Evolutionary conservation across 2,329 filamentous ascomycete genomes (phyloP).

Genomic region (Coniochaeta prunicola): DNA sequence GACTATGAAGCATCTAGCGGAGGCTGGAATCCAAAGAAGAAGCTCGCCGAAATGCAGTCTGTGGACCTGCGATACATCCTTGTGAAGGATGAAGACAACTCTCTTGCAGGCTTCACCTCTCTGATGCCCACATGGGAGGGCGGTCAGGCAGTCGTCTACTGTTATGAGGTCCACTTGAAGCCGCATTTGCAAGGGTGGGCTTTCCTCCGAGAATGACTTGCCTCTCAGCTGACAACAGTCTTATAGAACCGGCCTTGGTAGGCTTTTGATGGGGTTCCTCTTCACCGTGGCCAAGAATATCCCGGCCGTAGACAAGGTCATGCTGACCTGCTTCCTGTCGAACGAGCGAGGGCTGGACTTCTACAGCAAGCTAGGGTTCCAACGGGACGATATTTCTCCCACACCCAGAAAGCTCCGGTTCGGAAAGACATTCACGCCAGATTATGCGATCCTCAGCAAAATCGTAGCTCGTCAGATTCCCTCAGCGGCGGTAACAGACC

Average conservation of each 20-base stretch:
- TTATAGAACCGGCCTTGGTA: constrained; percentile 54
- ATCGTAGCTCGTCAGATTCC: constrained; percentile 6
- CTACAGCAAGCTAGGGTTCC: constrained; percentile 55
- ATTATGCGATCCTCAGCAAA: constrained; percentile 56
- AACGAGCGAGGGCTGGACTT: constrained; percentile 52
- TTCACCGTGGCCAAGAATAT: constrained; percentile 46
- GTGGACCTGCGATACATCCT: constrained; percentile 62
- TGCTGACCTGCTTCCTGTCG: constrained; percentile 65
- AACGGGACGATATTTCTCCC: constrained; percentile 48
- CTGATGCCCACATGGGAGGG: constrained; percentile 67
- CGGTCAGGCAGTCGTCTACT: constrained; percentile 60
- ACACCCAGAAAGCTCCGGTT: constrained; percentile 42
- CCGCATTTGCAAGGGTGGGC: constrained; percentile 45
- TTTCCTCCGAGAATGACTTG: neutral
- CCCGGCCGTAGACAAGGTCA: constrained; percentile 53
- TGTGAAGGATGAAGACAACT: constrained; percentile 30
- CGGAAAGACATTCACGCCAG: constrained; percentile 44
- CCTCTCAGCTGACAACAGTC: neutral
- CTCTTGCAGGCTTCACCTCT: constrained; percentile 51
- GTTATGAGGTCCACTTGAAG: constrained; percentile 70
- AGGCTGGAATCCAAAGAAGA: constrained; percentile 57
- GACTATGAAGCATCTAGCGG: constrained; percentile 56
- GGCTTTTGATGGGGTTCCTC: constrained; percentile 49
- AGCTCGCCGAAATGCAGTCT: constrained; percentile 62
- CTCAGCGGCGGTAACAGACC: neutral